phyloP scores from a whole-genome alignment of 768 basidiomycete species.

The Lactarius hengduanensis region DNA sequence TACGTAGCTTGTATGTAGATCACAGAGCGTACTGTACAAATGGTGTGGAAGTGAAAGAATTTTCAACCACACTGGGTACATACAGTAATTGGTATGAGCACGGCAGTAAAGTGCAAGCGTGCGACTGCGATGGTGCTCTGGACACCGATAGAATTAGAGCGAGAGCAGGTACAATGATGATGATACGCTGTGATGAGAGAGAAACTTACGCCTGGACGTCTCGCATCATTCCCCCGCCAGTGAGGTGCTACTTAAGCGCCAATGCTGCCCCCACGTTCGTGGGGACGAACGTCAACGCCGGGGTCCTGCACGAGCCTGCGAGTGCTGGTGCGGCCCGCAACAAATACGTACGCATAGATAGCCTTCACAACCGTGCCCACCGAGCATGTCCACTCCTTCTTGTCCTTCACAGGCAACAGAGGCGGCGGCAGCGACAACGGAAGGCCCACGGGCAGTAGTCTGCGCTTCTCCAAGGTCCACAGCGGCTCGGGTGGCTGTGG shows the following conservation, averaged over 20 bases:
- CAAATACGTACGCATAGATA: constrained; percentile 12
- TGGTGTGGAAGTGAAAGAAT: neutral
- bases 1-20: neutral
- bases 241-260: neutral
- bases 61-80: neutral
- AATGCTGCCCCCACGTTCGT: neutral
- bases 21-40: neutral
- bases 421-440: neutral
- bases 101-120: no score
- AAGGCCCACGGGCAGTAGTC: neutral
- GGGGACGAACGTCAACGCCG: neutral
- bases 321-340: neutral
- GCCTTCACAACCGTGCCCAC: constrained; percentile 1
- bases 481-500: no score
- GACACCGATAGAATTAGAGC: neutral
- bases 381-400: neutral
- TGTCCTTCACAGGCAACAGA: neutral
- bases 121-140: no score
- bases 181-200: no score
- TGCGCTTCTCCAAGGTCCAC: neutral
- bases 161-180: neutral
- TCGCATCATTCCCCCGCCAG: no score
- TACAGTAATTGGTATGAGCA: neutral
- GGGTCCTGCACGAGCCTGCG: neutral
- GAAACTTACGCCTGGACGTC: no score